Percentiles rank a stretch among this genome's conserved stretches.
phyloP scores from a whole-genome alignment of 768 basidiomycete genomes.

The Albatrellus ellisii region DNA sequence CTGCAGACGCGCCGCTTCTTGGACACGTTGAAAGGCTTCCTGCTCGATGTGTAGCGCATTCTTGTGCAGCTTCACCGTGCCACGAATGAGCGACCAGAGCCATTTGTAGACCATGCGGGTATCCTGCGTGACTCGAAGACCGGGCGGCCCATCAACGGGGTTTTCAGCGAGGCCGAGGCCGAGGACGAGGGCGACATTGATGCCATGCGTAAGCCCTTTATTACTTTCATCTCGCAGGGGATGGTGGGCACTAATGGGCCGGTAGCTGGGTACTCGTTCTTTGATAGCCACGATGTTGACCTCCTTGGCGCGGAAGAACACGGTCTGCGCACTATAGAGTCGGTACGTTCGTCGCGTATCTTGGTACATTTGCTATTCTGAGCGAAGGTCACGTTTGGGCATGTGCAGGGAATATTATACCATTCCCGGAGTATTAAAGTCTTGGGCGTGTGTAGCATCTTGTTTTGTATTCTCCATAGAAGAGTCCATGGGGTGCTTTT shows the following conservation, averaged over 20 bases:
- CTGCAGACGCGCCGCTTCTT: slow-evolving; percentile 86
- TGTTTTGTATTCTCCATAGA: too few species aligned
- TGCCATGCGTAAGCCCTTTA: slow-evolving; percentile 41
- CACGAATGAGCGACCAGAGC: slow-evolving; percentile 73
- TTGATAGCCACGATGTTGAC: slow-evolving; percentile 66
- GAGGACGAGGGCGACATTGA: slow-evolving; percentile 35
- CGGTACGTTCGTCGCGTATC: slow-evolving; percentile 37
- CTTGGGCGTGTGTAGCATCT: too few species aligned
- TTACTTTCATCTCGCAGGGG: slow-evolving; percentile 1
- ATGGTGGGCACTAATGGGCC: slow-evolving; percentile 4
- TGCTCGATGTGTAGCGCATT: slow-evolving; percentile 70
- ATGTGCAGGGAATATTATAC: slow-evolving; percentile 13
- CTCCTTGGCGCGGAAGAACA: slow-evolving; percentile 45
- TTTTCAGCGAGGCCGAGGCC: slow-evolving; percentile 24
- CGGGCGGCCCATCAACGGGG: slow-evolving; percentile 46
- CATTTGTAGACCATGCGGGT: slow-evolving; percentile 70
- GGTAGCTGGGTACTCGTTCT: slow-evolving; percentile 72
- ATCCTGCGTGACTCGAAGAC: slow-evolving; percentile 66
- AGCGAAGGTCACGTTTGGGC: too few species aligned
- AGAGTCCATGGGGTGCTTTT: too few species aligned
- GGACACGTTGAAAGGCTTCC: slow-evolving; percentile 71
- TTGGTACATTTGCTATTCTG: background rate
- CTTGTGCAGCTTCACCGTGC: slow-evolving; percentile 69
- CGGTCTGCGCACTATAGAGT: slow-evolving; percentile 44
- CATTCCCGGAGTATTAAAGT: too few species aligned